Evolutionary conservation across 2,329 filamentous ascomycete species (phyloP).

Genomic region (Basipetospora sp.): DNA sequence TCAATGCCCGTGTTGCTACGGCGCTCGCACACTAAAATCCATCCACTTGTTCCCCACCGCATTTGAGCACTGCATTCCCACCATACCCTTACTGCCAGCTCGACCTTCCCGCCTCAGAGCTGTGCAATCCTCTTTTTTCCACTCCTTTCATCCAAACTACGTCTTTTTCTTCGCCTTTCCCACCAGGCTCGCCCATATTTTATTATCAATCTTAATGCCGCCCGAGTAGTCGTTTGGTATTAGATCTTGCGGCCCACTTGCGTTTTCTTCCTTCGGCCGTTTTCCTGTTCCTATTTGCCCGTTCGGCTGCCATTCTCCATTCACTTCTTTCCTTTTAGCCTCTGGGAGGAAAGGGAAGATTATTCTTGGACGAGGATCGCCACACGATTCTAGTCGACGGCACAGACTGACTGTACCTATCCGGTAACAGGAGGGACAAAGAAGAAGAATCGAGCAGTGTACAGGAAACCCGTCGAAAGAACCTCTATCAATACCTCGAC

Average conservation of each 20-base stretch:
- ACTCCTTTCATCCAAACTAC: neutral
- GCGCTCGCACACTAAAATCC: too few species aligned
- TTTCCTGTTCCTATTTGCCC: constrained; percentile 2
- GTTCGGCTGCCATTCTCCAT: constrained; percentile 3
- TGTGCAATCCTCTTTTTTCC: constrained; percentile 1
- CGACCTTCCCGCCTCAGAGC: neutral
- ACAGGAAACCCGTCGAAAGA: too few species aligned
- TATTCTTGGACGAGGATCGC: neutral
- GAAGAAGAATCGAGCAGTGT: too few species aligned
- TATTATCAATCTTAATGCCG: constrained; percentile 13
- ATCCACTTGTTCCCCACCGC: too few species aligned
- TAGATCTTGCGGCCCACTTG: neutral
- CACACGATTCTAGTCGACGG: neutral
- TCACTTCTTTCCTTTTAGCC: constrained; percentile 4
- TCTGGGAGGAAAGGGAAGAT: constrained; percentile 6
- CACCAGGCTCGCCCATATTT: constrained; percentile 9
- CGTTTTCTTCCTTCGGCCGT: constrained; percentile 1
- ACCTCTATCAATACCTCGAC: too few species aligned
- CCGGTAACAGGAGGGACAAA: too few species aligned
- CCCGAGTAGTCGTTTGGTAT: constrained; percentile 15
- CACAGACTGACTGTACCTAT: too few species aligned
- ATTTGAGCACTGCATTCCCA: too few species aligned
- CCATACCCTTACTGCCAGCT: too few species aligned
- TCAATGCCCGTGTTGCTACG: too few species aligned
- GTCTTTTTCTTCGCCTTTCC: constrained; percentile 4